Percentiles rank a stretch among this genome's conserved stretches.
Evolutionary conservation across 768 basidiomycete genomes (phyloP).

Genomic region (Lactifluus pinguis): DNA sequence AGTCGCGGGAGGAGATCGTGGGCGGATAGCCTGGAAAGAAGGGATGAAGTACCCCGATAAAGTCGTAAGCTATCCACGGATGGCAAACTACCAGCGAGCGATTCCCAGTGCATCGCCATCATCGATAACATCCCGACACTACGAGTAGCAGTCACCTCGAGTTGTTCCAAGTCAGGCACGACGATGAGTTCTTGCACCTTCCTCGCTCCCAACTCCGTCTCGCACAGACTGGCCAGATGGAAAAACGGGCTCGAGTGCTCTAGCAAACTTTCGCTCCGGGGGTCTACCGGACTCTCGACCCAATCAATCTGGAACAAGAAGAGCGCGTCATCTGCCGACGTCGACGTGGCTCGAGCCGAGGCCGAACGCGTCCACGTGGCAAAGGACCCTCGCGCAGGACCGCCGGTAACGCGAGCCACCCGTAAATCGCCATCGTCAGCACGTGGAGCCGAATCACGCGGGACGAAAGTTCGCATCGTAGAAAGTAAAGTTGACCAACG

Average conservation of each 20-base stretch:
- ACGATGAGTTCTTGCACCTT: neutral
- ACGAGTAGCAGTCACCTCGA: too few species aligned
- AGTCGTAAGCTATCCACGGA: neutral
- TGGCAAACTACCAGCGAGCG: neutral
- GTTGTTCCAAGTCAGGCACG: neutral
- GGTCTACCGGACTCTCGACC: conserved; percentile 9
- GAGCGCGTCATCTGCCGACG: neutral
- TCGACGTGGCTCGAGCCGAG: neutral
- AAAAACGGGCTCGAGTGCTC: conserved; percentile 14
- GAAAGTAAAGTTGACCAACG: conserved; percentile 2
- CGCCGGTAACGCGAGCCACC: neutral
- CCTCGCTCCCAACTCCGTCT: neutral
- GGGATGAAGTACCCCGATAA: neutral
- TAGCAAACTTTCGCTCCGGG: neutral
- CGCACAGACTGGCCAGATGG: conserved; percentile 6
- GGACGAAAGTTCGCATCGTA: neutral
- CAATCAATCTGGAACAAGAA: conserved; percentile 9
- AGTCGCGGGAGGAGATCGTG: neutral
- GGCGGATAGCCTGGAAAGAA: neutral
- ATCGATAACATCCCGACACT: neutral
- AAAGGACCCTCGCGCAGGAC: conserved; percentile 5
- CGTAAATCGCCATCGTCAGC: neutral
- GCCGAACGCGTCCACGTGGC: neutral
- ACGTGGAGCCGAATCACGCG: neutral
- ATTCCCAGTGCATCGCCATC: neutral